Evolutionary conservation across 2,329 filamentous ascomycete genomes (phyloP).

Genomic region (Colletotrichum gigasporum): DNA sequence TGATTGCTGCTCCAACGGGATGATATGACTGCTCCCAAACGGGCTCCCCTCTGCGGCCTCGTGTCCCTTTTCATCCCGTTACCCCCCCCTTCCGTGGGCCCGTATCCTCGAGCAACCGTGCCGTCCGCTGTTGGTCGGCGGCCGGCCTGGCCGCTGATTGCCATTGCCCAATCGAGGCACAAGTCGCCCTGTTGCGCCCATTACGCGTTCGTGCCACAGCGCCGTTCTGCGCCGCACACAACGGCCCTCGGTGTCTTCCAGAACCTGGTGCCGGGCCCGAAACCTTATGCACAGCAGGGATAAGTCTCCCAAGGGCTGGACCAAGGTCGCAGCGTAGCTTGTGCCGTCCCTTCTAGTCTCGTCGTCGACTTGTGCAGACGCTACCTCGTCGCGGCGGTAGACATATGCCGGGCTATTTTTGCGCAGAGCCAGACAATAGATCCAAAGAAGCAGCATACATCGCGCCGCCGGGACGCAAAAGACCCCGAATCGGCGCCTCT

Average conservation of each 20-base stretch:
- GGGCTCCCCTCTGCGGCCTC: not conserved
- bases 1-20: not conserved
- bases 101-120: not conserved
- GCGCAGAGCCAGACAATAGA: not conserved
- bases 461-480: not conserved
- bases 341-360: not conserved
- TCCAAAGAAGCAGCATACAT: no score
- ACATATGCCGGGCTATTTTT: not conserved
- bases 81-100: not conserved
- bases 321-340: not conserved
- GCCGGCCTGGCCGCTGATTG: not conserved
- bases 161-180: not conserved
- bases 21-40: not conserved
- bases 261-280: not conserved
- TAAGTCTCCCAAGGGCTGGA: not conserved
- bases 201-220: not conserved
- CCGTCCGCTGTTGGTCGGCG: not conserved
- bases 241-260: not conserved
- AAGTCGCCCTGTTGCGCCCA: not conserved
- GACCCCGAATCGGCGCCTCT: not conserved
- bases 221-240: not conserved
- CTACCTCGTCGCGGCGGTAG: not conserved
- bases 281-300: not conserved
- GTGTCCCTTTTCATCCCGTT: not conserved
- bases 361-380: not conserved